A percentile compares a stretch with the other conserved stretches of the same genome.
Evolutionary conservation across 257 asterid species (phyloP).

Genomic region (Solanum bukasovii): DNA sequence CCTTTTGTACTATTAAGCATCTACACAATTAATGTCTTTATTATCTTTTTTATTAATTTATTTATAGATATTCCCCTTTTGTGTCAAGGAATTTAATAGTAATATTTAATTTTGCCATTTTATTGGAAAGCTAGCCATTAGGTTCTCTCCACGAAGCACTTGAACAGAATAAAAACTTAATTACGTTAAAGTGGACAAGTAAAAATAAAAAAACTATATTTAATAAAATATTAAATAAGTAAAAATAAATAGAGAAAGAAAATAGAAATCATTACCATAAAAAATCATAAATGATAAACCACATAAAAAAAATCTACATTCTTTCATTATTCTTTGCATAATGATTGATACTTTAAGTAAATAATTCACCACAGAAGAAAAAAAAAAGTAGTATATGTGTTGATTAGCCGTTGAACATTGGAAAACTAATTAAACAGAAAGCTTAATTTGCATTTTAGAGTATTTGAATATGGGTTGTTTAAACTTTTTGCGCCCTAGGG

Average conservation of each 20-base stretch:
- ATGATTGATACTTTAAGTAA: not conserved
- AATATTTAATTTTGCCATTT: not conserved
- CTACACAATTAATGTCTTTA: not conserved
- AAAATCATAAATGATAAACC: not conserved
- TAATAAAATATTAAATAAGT: no score
- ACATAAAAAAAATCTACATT: not conserved
- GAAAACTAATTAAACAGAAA: no score
- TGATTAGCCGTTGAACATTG: not conserved
- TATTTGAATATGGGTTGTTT: not conserved
- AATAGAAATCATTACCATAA: no score
- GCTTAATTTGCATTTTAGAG: not conserved
- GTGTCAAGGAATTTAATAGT: not conserved
- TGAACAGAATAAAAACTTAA: not conserved
- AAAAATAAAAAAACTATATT: no score
- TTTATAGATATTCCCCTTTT: not conserved
- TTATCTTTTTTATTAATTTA: not conserved
- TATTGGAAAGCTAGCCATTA: not conserved
- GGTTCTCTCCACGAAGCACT: not conserved
- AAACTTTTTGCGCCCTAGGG: not conserved
- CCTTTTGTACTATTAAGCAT: not conserved
- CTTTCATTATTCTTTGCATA: not conserved
- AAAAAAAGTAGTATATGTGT: not conserved
- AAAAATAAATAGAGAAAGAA: no score
- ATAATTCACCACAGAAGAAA: not conserved
- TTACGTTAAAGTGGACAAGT: no score